Evolutionary conservation across 1,284 basidiomycete genomes (phyloP).

Genomic region (Cutaneotrichosporon dermatis): DNA sequence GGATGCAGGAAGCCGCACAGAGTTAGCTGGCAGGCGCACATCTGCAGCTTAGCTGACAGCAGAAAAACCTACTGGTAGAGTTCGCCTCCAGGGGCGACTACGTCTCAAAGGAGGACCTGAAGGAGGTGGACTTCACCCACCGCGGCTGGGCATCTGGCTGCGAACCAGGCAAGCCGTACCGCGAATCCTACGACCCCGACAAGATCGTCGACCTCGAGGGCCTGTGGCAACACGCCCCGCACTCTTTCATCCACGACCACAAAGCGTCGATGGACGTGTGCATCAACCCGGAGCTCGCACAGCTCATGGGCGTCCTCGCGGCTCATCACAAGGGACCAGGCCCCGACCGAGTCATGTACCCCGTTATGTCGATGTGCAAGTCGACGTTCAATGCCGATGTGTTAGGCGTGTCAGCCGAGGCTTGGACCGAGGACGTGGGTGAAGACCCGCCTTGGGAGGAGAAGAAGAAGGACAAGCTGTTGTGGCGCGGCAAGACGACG

Average conservation of each 20-base stretch:
- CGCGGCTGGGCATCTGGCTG: slow-evolving; percentile 46
- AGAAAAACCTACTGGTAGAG: slow-evolving; percentile 36
- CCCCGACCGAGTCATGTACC: slow-evolving; percentile 52
- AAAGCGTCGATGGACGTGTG: slow-evolving; percentile 59
- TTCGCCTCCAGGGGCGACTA: slow-evolving; percentile 36
- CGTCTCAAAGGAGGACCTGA: slow-evolving; percentile 19
- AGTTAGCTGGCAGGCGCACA: too few species aligned
- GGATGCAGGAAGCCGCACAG: too few species aligned
- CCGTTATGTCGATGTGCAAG: slow-evolving; percentile 57
- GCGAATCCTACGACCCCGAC: slow-evolving; percentile 29
- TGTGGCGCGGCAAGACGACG: slow-evolving; percentile 65
- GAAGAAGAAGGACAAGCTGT: slow-evolving; percentile 56
- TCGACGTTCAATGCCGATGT: slow-evolving; percentile 60
- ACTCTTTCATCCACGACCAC: slow-evolving; percentile 44
- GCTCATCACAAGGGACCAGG: slow-evolving; percentile 54
- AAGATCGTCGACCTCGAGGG: slow-evolving; percentile 29
- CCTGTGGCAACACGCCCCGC: slow-evolving; percentile 29
- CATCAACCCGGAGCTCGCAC: slow-evolving; percentile 54
- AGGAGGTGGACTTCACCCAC: slow-evolving; percentile 33
- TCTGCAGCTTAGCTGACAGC: slow-evolving; percentile 6
- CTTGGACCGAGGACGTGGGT: slow-evolving; percentile 46
- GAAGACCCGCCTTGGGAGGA: slow-evolving; percentile 58
- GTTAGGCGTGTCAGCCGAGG: slow-evolving; percentile 54
- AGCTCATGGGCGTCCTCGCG: slow-evolving; percentile 58
- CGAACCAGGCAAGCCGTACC: slow-evolving; percentile 39